A percentile compares a stretch with the other conserved stretches of the same genome.
Conservation (phyloP, 2,329 filamentous ascomycete species). For the Fusarium avenaceum region DNA sequence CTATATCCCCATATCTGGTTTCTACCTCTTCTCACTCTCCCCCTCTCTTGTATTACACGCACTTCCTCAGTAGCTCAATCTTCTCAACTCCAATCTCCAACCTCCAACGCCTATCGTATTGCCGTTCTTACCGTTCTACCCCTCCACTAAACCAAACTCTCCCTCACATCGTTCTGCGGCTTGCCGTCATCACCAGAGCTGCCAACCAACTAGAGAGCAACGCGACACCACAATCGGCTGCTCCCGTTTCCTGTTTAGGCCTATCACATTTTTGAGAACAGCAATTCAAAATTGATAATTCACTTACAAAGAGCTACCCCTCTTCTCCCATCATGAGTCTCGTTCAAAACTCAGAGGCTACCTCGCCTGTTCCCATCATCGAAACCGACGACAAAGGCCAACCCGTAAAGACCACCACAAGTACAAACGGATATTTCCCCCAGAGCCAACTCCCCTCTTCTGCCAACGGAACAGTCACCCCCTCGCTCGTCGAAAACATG, state of each 20-base stretch:
- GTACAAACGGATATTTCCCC: constrained; percentile 49
- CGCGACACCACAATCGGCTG: constrained; percentile 18
- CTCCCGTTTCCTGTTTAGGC: constrained; percentile 29
- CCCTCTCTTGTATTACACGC: constrained; percentile 14
- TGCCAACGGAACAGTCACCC: constrained; percentile 43
- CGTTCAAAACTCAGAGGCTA: constrained; percentile 39
- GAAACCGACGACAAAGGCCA: constrained; percentile 51
- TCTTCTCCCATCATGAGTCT: constrained; percentile 45
- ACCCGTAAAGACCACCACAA: constrained; percentile 37
- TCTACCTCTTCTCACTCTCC: too few relatives aligned
- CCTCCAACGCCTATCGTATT: constrained; percentile 1
- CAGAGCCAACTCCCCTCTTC: constrained; percentile 41
- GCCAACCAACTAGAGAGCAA: constrained; percentile 32
- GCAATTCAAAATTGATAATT: too few relatives aligned
- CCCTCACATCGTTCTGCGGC: constrained; percentile 18
- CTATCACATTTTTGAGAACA: constrained; percentile 2
- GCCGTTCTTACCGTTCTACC: constrained; percentile 33
- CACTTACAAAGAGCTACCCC: constrained; percentile 18
- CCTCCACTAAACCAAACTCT: constrained; percentile 26
- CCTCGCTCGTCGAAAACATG: constrained; percentile 56
- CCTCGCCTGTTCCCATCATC: constrained; percentile 49
- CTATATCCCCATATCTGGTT: too few relatives aligned
- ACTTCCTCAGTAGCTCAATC: not conserved
- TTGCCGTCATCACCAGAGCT: constrained; percentile 36
- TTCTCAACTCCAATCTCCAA: too few relatives aligned